Base-by-base conservation (phyloP, 169 alveolate genomes). In the Cryptosporidium baileyi region DNA sequence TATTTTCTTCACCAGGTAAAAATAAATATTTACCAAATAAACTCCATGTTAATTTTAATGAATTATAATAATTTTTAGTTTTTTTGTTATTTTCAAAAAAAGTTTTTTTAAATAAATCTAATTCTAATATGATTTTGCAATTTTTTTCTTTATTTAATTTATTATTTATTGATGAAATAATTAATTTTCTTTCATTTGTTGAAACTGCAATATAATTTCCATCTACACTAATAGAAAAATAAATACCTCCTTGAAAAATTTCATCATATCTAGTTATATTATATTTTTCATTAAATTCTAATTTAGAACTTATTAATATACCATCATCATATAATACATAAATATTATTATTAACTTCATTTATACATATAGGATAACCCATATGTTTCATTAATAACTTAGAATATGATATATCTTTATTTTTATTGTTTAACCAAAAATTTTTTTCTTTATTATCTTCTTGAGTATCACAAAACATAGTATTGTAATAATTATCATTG, bases 291-390 rank as follows among this genome's bases (percentile, higher is more conserved):
- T 24, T 38, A 5, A 17, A 19, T 57, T 60, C 60, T 7, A 32
- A n/a, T 26, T n/a, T 30, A 7, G 85, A 38, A 30, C 67, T 74
- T 54, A 54, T 54, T 22, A 74, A 13, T 24, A 61, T 59, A 11
- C 85, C 85, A 57, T 74, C 85, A 11, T 74, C 85, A 74, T 74
- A 74, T 8, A 74, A 13, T 51, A 74, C 85, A 36, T 54, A 74
- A 38, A 74, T 74, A 0, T 24, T 74, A 6, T 61, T 59, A 54
- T 74, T 57, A 15, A 15, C 17, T 7, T 51, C 85, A 26, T 43
- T 51, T 51, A 74, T 74, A 8, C 85, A 74, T 38, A 51, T 40
- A 22, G 85, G 85, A 54, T 74, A 57, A 22, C 74, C 85, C 67
- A 74, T 57, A 41, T 57, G 85, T 43, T 74, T 74, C 67, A 74